Evolutionary conservation across 768 basidiomycete genomes (phyloP).

Genomic region (Lentinula raphanica): DNA sequence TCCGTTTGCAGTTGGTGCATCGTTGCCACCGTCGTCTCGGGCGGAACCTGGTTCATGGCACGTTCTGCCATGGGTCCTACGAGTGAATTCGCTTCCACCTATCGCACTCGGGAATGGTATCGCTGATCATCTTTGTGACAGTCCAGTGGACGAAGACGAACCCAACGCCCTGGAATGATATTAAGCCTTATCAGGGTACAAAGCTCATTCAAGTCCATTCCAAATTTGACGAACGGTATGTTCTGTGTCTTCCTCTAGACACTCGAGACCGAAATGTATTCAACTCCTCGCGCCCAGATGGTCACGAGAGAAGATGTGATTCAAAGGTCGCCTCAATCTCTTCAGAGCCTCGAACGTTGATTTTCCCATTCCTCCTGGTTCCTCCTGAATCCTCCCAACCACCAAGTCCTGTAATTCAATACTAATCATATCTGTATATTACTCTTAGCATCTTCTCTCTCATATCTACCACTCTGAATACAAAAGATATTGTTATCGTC

Average conservation of each 20-base stretch:
- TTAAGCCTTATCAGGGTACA: slow-evolving; percentile 69
- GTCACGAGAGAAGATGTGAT: slow-evolving; percentile 66
- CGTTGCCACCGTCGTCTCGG: slow-evolving; percentile 41
- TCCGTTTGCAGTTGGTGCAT: slow-evolving; percentile 35
- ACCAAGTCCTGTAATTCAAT: slow-evolving; percentile 5
- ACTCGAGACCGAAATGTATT: slow-evolving; percentile 3
- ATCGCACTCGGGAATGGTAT: not conserved
- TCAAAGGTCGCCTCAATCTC: too few species aligned
- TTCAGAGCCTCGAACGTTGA: not conserved
- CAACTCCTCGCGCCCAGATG: slow-evolving; percentile 52
- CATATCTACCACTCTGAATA: not conserved
- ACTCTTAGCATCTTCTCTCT: not conserved
- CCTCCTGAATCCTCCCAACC: too few species aligned
- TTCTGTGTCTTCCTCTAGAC: slow-evolving; percentile 13
- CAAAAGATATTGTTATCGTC: too few species aligned
- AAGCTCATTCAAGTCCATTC: slow-evolving; percentile 69
- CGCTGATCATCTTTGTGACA: slow-evolving; percentile 13
- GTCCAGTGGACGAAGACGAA: slow-evolving; percentile 66
- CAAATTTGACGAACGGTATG: slow-evolving; percentile 70
- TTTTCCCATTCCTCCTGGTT: not conserved
- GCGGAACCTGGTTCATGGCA: slow-evolving; percentile 38
- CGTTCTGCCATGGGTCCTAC: slow-evolving; percentile 35
- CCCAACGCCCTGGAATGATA: slow-evolving; percentile 85
- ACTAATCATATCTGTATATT: not conserved
- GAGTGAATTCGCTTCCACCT: slow-evolving; percentile 13